Conservation (phyloP, 495 filamentous ascomycete genomes). For the Durotheca rogersii region DNA sequence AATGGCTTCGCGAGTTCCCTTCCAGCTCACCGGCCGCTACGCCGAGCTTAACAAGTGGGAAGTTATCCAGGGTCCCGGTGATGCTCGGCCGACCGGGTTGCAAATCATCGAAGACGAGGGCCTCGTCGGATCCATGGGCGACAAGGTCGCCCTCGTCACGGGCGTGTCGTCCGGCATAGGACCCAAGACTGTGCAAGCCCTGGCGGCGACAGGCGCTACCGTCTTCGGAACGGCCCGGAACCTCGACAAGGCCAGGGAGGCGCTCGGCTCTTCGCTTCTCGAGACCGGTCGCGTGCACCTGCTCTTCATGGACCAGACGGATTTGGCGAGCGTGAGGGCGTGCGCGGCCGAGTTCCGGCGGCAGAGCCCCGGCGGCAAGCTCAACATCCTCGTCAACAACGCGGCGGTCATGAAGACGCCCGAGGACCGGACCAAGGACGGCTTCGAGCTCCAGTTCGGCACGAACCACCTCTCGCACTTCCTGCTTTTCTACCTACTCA, state of each 20-base stretch:
- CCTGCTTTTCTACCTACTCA: constrained; percentile 54
- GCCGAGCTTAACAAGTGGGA: constrained; percentile 22
- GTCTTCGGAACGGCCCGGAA: constrained; percentile 48
- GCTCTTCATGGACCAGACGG: constrained; percentile 45
- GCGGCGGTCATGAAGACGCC: constrained; percentile 46
- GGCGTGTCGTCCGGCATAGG: constrained; percentile 56
- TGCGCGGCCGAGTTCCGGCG: constrained; percentile 41
- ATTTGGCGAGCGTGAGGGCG: constrained; percentile 44
- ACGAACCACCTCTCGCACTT: constrained; percentile 57
- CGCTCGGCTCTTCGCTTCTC: constrained; percentile 34
- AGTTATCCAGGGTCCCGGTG: constrained; percentile 45
- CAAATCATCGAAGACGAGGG: constrained; percentile 49
- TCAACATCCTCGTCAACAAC: constrained; percentile 39
- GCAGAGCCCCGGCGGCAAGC: constrained; percentile 24
- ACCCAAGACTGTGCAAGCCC: constrained; percentile 49
- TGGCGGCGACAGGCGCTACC: constrained; percentile 50
- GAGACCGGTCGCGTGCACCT: constrained; percentile 37
- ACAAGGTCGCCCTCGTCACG: constrained; percentile 54
- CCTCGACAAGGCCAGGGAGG: constrained; percentile 34
- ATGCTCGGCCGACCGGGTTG: constrained; percentile 48
- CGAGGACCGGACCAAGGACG: constrained; percentile 44
- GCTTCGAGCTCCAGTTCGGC: constrained; percentile 51
- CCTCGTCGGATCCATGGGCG: constrained; percentile 40
- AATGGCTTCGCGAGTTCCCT: constrained; percentile 14
- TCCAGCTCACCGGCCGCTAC: constrained; percentile 21